These are phyloP conservation scores for Daldinia sp. DNA, from an alignment of 2,329 filamentous ascomycete genomes.

Conservation along the genomic window DNA sequence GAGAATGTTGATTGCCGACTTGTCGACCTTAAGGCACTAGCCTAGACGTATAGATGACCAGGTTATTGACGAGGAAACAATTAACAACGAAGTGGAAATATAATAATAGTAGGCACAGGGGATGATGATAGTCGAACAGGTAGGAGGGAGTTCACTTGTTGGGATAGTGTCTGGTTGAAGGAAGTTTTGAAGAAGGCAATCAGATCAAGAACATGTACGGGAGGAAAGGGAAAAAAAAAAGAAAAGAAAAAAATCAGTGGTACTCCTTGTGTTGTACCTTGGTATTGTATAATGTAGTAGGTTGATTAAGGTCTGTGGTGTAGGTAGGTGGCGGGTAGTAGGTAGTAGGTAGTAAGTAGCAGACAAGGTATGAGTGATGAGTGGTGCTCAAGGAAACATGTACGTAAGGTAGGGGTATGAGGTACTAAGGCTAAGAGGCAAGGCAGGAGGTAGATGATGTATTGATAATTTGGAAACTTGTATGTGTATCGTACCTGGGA, in stretches of 20 bases:
- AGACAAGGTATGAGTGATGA: neutral
- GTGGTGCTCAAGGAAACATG: too few species aligned
- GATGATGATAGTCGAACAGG: too few species aligned
- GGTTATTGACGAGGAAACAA: neutral
- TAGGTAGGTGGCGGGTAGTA: neutral
- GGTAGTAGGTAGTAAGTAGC: too few species aligned
- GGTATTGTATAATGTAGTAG: constrained; percentile 20
- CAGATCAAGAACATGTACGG: constrained; percentile 14
- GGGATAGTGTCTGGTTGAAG: neutral
- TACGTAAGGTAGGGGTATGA: constrained; percentile 1
- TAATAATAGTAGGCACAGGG: neutral
- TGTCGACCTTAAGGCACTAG: constrained; percentile 14
- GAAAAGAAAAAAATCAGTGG: constrained; percentile 30
- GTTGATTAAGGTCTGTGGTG: neutral
- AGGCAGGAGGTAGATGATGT: constrained; percentile 2
- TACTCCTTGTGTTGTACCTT: constrained; percentile 33
- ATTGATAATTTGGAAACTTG: neutral
- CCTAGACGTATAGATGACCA: constrained; percentile 14
- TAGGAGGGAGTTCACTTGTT: neutral
- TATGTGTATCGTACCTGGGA: constrained; percentile 43
- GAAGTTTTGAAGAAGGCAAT: constrained; percentile 9
- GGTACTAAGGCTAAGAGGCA: too few species aligned
- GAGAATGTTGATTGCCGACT: constrained; percentile 16
- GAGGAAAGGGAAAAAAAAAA: constrained; percentile 18
- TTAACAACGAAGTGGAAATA: neutral